phyloP scores from a whole-genome alignment of 176 grass and related monocot species.

The Musa troglodytarum region DNA sequence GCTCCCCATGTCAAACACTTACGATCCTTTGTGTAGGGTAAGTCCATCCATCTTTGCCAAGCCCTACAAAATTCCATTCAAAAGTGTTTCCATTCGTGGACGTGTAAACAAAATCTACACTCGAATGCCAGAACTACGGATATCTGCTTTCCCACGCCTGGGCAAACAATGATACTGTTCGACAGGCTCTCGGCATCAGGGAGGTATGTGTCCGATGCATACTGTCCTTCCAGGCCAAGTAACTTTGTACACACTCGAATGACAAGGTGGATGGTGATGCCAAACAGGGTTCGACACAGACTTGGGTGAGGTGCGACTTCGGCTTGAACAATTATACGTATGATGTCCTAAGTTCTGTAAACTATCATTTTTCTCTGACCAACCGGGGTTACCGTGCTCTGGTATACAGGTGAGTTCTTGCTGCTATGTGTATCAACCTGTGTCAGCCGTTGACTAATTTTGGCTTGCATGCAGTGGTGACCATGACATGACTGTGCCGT shows the following conservation, averaged over 20 bases:
- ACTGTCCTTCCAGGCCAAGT: background rate
- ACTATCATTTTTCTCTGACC: conserved; percentile 38
- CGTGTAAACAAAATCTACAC: background rate
- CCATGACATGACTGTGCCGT: conserved; percentile 26
- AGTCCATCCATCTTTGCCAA: background rate
- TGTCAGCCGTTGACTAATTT: background rate
- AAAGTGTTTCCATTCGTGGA: background rate
- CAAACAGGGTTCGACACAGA: conserved; percentile 29
- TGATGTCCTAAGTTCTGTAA: conserved; percentile 30
- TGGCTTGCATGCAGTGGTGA: conserved; percentile 29
- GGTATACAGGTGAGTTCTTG: conserved; percentile 33
- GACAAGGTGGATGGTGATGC: no score
- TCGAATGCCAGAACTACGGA: conserved; percentile 20
- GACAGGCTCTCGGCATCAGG: conserved; percentile 47
- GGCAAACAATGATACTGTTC: conserved; percentile 39
- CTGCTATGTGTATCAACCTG: background rate
- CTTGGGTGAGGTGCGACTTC: conserved; percentile 38
- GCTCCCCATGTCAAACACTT: background rate
- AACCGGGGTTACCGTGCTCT: conserved; percentile 39
- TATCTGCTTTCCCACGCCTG: conserved; percentile 40
- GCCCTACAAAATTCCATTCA: no score
- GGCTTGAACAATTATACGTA: conserved; percentile 14
- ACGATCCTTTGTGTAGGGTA: conserved; percentile 34
- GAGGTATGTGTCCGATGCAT: conserved; percentile 9
- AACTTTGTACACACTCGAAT: no score